Evolutionary conservation across 805 yeast species (phyloP), one percentile per base, ranked within the genome.

Genomic region (Wickerhamomyces canadensis): DNA sequence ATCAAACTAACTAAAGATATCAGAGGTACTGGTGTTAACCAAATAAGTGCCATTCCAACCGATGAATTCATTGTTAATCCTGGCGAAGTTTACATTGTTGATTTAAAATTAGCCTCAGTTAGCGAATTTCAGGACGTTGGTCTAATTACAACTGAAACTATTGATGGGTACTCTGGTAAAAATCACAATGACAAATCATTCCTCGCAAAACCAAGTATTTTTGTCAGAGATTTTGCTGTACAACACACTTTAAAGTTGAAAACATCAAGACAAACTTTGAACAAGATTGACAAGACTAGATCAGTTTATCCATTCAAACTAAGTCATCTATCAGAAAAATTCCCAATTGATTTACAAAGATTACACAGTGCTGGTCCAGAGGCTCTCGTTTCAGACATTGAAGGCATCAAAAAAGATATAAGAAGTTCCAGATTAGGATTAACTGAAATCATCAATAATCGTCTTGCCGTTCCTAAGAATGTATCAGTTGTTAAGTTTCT

Each of bases 221-320:
- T 69, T 60, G 74, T 85, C 41, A 78, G 98, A 61, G 98, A 91
- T 62, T 85, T 78, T 58, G 84, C 94, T n/a, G 76, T 85, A 43
- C 67, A 73, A 30, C 85, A 89, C 58, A 80, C 76, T 41, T 72
- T 91, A 55, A 87, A 81, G 55, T 67, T 91, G 51, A 80, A 74
- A 56, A 70, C 85, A 18, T 72, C 95, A 9, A 77, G 95, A 60
- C 73, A 71, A 43, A 68, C 88, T 38, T 68, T 89, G 47, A 68
- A 77, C 24, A 74, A 74, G 42, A 75, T 86, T 47, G 96, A 88
- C 61, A 76, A 74, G 48, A 67, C 74, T 33, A 70, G 76, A 49
- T 84, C 96, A 19, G 98, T 93, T 24, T 91, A 77, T 61, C 98
- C 98, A 40, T 86, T 91, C 70, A 91, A 87, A 62, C 70, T 89